Evolutionary conservation across 177 flowering plant genomes (phyloP).

Genomic region (Telopea speciosissima): DNA sequence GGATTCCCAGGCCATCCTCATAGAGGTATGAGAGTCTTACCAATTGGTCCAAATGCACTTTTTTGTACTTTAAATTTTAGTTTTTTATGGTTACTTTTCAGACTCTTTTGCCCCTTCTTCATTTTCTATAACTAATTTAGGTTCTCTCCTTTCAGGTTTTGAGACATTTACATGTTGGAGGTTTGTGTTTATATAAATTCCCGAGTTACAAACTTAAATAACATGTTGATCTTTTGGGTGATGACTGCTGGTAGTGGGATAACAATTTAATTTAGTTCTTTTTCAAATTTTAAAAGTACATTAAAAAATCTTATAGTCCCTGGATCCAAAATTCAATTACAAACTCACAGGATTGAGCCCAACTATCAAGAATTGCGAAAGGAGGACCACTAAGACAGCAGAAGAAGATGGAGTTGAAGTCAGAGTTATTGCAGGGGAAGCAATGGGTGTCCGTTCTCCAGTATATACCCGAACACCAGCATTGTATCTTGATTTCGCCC

Average conservation of each 20-base stretch:
- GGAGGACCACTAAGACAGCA: constrained; percentile 45
- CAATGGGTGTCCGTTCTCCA: constrained; percentile 68
- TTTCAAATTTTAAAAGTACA: no score
- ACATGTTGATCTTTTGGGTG: constrained; percentile 16
- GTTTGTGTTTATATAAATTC: constrained; percentile 17
- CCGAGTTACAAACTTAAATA: background rate
- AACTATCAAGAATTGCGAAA: constrained; percentile 58
- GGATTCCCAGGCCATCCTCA: constrained; percentile 98
- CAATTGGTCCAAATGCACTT: no score
- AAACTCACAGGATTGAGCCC: constrained; percentile 64
- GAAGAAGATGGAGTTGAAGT: constrained; percentile 64
- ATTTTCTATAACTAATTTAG: background rate
- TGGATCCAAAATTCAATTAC: background rate
- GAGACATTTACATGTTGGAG: constrained; percentile 88
- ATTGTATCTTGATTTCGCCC: constrained; percentile 74
- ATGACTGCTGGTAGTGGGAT: constrained; percentile 95
- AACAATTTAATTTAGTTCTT: background rate
- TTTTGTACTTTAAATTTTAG: background rate
- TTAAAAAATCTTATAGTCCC: no score
- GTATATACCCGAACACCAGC: constrained; percentile 79
- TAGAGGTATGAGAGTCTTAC: constrained; percentile 39
- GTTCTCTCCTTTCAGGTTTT: constrained; percentile 37
- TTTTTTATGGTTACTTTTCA: background rate
- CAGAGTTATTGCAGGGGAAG: no score
- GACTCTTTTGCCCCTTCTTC: no score